A percentile compares a stretch with the other conserved stretches of the same genome.
These are phyloP conservation scores for Pyrenophora graminea DNA, from an alignment of 2,329 filamentous ascomycete genomes.

Conservation along the genomic window DNA sequence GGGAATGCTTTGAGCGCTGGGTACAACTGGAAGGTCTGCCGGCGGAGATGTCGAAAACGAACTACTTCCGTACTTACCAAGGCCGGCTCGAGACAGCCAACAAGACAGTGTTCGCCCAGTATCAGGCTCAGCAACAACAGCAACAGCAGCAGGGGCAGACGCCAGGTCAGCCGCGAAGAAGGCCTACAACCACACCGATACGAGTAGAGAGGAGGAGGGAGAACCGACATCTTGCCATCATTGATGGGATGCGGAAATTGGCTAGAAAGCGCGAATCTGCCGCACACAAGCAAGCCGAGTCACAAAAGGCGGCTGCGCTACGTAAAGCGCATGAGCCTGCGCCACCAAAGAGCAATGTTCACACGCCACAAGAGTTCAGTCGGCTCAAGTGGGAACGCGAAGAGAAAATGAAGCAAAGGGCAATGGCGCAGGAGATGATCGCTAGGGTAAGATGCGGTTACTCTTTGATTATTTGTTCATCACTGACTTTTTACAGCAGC, in stretches of 20 bases:
- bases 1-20: constrained; percentile 99
- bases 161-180: constrained; percentile 61
- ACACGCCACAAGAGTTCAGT: constrained; percentile 90
- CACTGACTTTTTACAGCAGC: constrained; percentile 36
- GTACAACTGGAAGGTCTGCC: constrained; percentile 88
- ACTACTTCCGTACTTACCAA: constrained; percentile 84
- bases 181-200: constrained; percentile 71
- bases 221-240: constrained; percentile 82
- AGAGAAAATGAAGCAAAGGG: constrained; percentile 62
- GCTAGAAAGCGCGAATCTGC: constrained; percentile 90
- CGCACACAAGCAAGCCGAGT: constrained; percentile 84
- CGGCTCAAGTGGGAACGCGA: constrained; percentile 86
- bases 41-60: constrained; percentile 90
- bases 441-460: constrained; percentile 47
- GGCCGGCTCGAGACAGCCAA: constrained; percentile 66
- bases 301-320: constrained; percentile 69
- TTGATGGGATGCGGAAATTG: constrained; percentile 93
- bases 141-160: constrained; percentile 61
- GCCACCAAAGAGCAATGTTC: constrained; percentile 61
- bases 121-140: constrained; percentile 58
- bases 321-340: constrained; percentile 77
- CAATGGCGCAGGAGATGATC: constrained; percentile 61
- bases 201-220: constrained; percentile 85
- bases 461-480: background rate
- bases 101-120: constrained; percentile 61